phyloP scores from a whole-genome alignment of 495 filamentous ascomycete genomes.

The Platismatia glauca region DNA sequence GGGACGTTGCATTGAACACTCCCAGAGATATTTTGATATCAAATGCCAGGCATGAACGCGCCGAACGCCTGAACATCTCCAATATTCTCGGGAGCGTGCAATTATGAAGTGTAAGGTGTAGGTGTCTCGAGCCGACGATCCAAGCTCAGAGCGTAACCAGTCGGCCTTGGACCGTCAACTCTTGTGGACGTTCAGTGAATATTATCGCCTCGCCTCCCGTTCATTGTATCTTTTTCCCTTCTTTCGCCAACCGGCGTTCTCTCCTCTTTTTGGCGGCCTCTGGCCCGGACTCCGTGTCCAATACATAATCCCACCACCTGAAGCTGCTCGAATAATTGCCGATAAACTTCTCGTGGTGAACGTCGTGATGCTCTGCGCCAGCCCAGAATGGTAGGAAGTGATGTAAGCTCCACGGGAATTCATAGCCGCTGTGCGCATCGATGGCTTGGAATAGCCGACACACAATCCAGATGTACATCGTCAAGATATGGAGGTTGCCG shows the following conservation, averaged over 20 bases:
- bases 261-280: slow-evolving; percentile 78
- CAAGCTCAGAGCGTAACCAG: not conserved
- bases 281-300: slow-evolving; percentile 87
- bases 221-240: slow-evolving; percentile 58
- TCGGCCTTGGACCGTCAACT: not conserved
- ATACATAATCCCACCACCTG: slow-evolving; percentile 94
- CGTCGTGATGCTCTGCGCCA: slow-evolving; percentile 90
- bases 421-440: slow-evolving; percentile 93
- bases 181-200: not conserved
- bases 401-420: slow-evolving; percentile 94
- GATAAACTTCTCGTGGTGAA: slow-evolving; percentile 95
- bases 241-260: slow-evolving; percentile 62
- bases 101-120: not conserved
- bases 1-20: not conserved
- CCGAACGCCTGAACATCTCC: not conserved
- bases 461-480: slow-evolving; percentile 97
- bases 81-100: not conserved
- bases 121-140: not conserved
- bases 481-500: slow-evolving; percentile 81
- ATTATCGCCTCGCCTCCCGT: not conserved
- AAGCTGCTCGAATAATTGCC: slow-evolving; percentile 97
- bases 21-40: not conserved
- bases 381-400: slow-evolving; percentile 98
- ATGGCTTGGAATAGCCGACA: slow-evolving; percentile 94
- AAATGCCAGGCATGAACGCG: not conserved